These are phyloP conservation scores for Ustilago lituana DNA, from an alignment of 1,284 basidiomycete species.

Conservation along the genomic window DNA sequence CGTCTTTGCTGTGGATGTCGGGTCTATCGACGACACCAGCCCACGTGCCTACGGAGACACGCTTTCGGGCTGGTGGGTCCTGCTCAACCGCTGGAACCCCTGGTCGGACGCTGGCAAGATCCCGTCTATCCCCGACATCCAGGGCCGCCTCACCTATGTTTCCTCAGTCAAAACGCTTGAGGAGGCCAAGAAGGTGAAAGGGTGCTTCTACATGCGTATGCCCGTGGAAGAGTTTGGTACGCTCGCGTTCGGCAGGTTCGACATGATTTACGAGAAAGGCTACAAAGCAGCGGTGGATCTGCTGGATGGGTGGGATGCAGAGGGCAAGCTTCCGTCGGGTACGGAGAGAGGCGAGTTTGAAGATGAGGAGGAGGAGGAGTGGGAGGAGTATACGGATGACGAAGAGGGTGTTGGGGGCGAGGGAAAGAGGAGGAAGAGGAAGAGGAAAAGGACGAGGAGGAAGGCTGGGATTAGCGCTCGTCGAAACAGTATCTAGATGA, in stretches of 20 bases:
- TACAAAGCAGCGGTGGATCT: conserved; percentile 79
- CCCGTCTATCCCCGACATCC: conserved; percentile 94
- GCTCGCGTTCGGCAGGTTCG: conserved; percentile 69
- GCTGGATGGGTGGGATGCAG: conserved; percentile 81
- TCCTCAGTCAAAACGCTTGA: conserved; percentile 94
- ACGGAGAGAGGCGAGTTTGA: conserved; percentile 69
- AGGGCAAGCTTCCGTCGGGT: conserved; percentile 80
- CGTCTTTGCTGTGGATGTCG: conserved; percentile 96
- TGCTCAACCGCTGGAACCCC: conserved; percentile 81
- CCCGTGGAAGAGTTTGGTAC: conserved; percentile 74
- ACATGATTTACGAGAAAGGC: conserved; percentile 79
- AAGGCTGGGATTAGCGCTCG: conserved; percentile 48
- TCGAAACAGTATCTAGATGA: conserved; percentile 48
- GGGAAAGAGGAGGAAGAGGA: conserved; percentile 11
- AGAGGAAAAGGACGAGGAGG: conserved; percentile 14
- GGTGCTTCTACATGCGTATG: conserved; percentile 92
- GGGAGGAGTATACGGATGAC: conserved; percentile 18
- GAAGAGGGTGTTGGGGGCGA: conserved; percentile 2
- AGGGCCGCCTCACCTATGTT: conserved; percentile 93
- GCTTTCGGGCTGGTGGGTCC: conserved; percentile 95
- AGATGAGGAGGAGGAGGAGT: conserved; percentile 16
- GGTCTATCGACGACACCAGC: conserved; percentile 93
- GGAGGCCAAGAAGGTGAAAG: conserved; percentile 87
- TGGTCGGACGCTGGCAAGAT: conserved; percentile 77
- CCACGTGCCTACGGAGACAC: conserved; percentile 94